Percentiles rank a stretch among this genome's conserved stretches.
phyloP scores from a whole-genome alignment of 495 filamentous ascomycete genomes.

The Podospora pseudoanserina region DNA sequence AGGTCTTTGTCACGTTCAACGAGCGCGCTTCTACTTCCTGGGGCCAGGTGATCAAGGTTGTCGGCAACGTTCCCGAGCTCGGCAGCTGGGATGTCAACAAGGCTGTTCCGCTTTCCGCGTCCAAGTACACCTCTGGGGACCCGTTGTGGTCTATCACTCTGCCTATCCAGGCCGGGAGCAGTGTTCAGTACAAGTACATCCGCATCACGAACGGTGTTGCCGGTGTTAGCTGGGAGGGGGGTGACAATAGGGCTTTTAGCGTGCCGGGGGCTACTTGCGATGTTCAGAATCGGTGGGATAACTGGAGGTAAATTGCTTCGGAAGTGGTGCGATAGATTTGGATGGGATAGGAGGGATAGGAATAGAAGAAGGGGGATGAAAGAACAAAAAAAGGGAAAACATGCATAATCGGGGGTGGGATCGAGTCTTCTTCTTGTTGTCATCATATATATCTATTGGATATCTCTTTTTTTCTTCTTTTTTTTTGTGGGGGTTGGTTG shows the following conservation, averaged over 20 bases:
- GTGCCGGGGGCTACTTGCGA: slow-evolving; percentile 50
- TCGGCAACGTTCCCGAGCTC: slow-evolving; percentile 52
- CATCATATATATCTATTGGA: no score
- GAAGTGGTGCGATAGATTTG: background rate
- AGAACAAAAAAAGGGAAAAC: background rate
- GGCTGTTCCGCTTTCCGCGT: slow-evolving; percentile 51
- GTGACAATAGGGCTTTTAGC: slow-evolving; percentile 58
- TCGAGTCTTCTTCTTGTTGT: no score
- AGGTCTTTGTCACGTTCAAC: slow-evolving; percentile 59
- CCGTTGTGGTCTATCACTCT: slow-evolving; percentile 57
- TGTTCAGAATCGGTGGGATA: slow-evolving; percentile 24
- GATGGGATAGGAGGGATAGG: background rate
- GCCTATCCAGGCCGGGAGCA: slow-evolving; percentile 47
- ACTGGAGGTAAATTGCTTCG: background rate
- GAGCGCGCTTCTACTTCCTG: slow-evolving; percentile 50
- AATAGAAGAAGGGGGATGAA: background rate
- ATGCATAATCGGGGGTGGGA: no score
- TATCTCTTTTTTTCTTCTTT: no score
- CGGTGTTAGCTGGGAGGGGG: slow-evolving; percentile 58
- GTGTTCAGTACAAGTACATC: slow-evolving; percentile 68
- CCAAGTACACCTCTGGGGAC: slow-evolving; percentile 51
- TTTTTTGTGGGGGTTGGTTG: no score
- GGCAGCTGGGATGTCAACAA: slow-evolving; percentile 54
- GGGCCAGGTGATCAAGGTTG: slow-evolving; percentile 59
- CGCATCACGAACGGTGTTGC: slow-evolving; percentile 48